Conservation (phyloP, 768 basidiomycete genomes). For the Boletus rubroflammeus region DNA sequence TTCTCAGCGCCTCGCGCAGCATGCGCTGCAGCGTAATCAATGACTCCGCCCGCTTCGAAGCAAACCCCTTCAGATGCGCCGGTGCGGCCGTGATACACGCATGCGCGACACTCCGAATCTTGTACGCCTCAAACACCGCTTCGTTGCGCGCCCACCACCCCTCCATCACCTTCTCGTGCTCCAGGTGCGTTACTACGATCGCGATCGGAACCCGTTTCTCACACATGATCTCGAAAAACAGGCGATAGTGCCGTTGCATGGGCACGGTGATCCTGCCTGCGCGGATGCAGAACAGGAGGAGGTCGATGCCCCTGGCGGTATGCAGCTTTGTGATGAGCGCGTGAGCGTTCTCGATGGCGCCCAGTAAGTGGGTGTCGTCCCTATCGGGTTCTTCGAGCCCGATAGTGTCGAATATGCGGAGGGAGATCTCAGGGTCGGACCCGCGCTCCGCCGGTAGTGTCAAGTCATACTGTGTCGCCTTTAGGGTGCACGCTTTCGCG, state of each 20-base stretch:
- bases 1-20: background rate
- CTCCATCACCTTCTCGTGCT: background rate
- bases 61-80: background rate
- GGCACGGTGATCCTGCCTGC: background rate
- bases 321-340: background rate
- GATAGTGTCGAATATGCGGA: constrained; percentile 1
- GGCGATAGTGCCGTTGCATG: background rate
- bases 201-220: background rate
- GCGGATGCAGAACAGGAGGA: background rate
- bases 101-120: background rate
- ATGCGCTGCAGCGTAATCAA: background rate
- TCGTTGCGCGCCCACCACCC: background rate
- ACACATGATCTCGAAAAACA: background rate
- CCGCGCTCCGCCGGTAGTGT: background rate
- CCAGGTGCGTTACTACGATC: background rate
- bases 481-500: background rate
- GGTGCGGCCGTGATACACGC: background rate
- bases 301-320: background rate
- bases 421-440: background rate
- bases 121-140: background rate
- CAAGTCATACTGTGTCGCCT: background rate
- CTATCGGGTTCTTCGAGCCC: constrained; percentile 1
- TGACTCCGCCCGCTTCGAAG: background rate
- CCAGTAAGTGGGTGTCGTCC: background rate
- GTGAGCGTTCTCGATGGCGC: background rate